Conservation (phyloP, 2,329 filamentous ascomycete species). For the Trichoderma sp. region DNA sequence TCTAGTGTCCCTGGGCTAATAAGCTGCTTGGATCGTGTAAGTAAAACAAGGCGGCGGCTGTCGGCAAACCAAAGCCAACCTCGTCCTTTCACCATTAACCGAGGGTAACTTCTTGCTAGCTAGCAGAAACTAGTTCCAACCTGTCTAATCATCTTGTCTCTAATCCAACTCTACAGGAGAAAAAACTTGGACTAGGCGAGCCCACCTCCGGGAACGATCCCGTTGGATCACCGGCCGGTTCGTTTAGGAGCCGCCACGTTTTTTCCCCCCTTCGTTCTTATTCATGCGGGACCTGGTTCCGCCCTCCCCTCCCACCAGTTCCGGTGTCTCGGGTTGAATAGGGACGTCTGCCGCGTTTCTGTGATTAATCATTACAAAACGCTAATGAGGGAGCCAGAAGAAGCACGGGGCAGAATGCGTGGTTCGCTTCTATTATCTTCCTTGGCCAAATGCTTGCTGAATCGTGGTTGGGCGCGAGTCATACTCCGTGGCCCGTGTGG, state of each 20-base stretch:
- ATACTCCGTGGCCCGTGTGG: background rate
- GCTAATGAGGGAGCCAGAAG: constrained; percentile 9
- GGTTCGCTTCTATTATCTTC: background rate
- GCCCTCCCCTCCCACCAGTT: no score
- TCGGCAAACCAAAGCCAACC: constrained; percentile 4
- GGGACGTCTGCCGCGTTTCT: background rate
- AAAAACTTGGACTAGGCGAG: background rate
- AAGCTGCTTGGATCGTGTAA: background rate
- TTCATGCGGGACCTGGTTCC: background rate
- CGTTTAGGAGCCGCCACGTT: background rate
- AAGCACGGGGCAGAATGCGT: constrained; percentile 4
- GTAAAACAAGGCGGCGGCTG: background rate
- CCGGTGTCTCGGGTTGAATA: constrained; percentile 16
- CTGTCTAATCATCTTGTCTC: no score
- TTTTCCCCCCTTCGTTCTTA: background rate
- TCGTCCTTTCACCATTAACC: background rate
- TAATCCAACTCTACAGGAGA: no score
- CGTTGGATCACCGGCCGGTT: constrained; percentile 12
- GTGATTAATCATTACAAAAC: background rate
- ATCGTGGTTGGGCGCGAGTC: constrained; percentile 16
- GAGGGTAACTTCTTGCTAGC: background rate
- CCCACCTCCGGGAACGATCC: constrained; percentile 14
- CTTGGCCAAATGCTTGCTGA: constrained; percentile 4
- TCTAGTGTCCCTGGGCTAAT: background rate
- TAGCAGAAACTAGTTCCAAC: background rate